Evolutionary conservation across 805 yeast genomes (phyloP).

Genomic region (Peterozyma toletana): DNA sequence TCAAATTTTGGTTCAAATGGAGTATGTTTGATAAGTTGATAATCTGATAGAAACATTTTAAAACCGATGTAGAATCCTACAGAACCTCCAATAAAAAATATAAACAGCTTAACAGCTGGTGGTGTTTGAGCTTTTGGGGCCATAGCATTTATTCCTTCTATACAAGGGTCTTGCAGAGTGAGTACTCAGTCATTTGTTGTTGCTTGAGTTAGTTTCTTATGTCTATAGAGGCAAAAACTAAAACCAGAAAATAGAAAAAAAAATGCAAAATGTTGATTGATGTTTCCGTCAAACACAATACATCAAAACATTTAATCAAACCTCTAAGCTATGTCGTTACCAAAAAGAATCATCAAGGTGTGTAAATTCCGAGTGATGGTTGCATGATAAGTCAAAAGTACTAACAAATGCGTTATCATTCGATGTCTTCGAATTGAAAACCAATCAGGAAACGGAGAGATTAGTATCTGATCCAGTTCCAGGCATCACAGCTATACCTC

Average conservation of each 20-base stretch:
- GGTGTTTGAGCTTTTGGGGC: background rate
- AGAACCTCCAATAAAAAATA: slow-evolving; percentile 6
- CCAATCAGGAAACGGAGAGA: slow-evolving; percentile 75
- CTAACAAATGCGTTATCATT: background rate
- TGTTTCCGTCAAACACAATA: too few species aligned
- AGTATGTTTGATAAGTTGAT: slow-evolving; percentile 28
- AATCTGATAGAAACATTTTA: slow-evolving; percentile 20
- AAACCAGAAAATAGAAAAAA: background rate
- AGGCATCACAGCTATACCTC: slow-evolving; percentile 89
- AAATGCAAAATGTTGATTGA: too few species aligned
- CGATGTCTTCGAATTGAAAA: background rate
- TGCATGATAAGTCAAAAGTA: background rate
- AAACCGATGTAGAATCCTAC: slow-evolving; percentile 19
- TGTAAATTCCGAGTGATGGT: slow-evolving; percentile 14
- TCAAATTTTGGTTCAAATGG: slow-evolving; percentile 27
- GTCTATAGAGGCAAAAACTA: background rate
- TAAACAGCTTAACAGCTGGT: background rate
- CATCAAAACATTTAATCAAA: background rate
- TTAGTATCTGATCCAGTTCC: slow-evolving; percentile 92
- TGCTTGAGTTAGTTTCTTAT: background rate
- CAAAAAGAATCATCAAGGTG: slow-evolving; percentile 88
- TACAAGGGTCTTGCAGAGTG: background rate
- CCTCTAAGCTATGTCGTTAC: slow-evolving; percentile 45
- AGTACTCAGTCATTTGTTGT: background rate
- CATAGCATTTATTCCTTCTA: background rate